Conservation (phyloP, 1,284 basidiomycete genomes). For the Ceratobasidium sp. region DNA sequence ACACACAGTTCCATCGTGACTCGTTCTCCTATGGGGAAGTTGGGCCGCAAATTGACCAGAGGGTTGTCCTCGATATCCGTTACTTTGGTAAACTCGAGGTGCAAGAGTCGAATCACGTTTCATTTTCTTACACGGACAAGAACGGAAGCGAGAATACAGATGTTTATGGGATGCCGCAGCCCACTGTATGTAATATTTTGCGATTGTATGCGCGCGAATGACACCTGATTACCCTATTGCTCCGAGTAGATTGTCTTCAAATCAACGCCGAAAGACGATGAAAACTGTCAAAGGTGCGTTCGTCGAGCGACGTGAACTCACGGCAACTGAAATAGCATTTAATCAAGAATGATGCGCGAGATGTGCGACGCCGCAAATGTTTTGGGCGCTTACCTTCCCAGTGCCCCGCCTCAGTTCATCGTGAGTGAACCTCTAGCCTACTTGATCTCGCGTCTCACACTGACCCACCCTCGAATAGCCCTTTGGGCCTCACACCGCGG, state of each 20-base stretch:
- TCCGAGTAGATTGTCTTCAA: too few relatives aligned
- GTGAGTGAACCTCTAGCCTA: not conserved
- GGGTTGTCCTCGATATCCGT: slow-evolving; percentile 46
- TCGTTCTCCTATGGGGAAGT: slow-evolving; percentile 48
- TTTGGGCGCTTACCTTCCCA: slow-evolving; percentile 30
- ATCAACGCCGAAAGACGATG: not conserved
- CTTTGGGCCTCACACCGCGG: not conserved
- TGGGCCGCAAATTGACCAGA: slow-evolving; percentile 42
- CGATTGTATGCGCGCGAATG: too few relatives aligned
- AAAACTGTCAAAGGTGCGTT: not conserved
- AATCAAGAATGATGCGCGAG: slow-evolving; percentile 43
- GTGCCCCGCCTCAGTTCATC: slow-evolving; percentile 17
- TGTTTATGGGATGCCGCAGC: slow-evolving; percentile 51
- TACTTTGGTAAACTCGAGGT: slow-evolving; percentile 42
- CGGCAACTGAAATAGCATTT: not conserved
- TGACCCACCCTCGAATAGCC: not conserved
- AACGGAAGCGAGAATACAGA: slow-evolving; percentile 43
- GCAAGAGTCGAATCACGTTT: slow-evolving; percentile 43
- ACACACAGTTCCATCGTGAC: slow-evolving; percentile 49
- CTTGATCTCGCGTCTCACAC: not conserved
- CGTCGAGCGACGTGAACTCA: not conserved
- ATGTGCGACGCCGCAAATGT: slow-evolving; percentile 27
- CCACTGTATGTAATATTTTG: slow-evolving; percentile 42
- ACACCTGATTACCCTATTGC: too few relatives aligned
- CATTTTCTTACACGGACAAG: slow-evolving; percentile 42